Evolutionary conservation across 192 early-diverging fungal genomes (phyloP).

Genomic region (Backusella morwellensis): DNA sequence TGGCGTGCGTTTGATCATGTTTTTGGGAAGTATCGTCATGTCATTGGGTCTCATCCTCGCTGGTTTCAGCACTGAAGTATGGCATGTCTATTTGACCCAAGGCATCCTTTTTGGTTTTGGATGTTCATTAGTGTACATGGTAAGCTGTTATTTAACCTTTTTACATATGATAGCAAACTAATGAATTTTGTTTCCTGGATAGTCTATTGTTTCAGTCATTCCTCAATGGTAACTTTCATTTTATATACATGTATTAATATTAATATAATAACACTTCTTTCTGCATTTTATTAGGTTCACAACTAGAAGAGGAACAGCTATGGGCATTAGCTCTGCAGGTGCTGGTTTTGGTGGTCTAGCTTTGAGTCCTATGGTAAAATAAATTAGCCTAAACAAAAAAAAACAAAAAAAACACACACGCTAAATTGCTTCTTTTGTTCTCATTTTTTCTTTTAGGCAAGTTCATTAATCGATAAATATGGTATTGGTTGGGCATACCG

Average conservation of each 20-base stretch:
- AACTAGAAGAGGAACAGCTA: constrained; percentile 56
- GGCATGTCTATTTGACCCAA: constrained; percentile 61
- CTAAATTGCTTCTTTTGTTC: neutral
- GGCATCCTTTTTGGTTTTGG: constrained; percentile 59
- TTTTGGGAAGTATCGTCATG: constrained; percentile 16
- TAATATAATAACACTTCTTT: neutral
- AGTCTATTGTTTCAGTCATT: constrained; percentile 22
- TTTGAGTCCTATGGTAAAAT: constrained; percentile 23
- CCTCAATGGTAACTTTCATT: constrained; percentile 53
- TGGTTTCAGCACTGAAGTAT: constrained; percentile 41
- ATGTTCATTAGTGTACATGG: constrained; percentile 29
- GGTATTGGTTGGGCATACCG: constrained; percentile 52
- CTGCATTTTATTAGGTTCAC: constrained; percentile 5
- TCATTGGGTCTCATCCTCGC: constrained; percentile 27
- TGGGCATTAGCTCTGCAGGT: constrained; percentile 58
- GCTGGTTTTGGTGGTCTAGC: constrained; percentile 65
- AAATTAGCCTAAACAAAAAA: neutral
- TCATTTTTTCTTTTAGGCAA: constrained; percentile 1
- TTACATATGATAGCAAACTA: neutral
- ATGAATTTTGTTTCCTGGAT: neutral
- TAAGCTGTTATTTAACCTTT: neutral
- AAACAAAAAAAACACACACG: neutral
- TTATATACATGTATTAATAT: neutral
- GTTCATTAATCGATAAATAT: constrained; percentile 45
- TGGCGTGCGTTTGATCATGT: constrained; percentile 14